phyloP scores from a whole-genome alignment of 1,139 yeast species.

The Geotrichum australiense region DNA sequence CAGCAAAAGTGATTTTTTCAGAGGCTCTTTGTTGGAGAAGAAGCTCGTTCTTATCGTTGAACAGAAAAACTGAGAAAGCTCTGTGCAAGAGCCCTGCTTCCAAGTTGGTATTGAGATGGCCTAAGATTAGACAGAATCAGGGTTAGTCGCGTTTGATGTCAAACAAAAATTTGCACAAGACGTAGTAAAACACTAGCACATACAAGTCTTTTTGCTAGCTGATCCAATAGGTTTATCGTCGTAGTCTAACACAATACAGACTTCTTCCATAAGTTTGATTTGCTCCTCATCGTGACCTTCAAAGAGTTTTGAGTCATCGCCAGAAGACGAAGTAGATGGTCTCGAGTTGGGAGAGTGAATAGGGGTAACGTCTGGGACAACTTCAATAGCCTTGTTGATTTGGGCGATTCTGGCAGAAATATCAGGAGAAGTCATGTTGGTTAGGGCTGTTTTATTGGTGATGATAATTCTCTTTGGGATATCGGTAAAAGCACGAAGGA shows the following conservation, averaged over 20 bases:
- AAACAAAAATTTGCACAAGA: no score
- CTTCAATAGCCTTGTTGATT: conserved; percentile 6
- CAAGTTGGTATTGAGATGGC: conserved; percentile 81
- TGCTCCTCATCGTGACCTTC: conserved; percentile 92
- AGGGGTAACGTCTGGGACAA: conserved; percentile 46
- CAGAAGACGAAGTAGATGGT: conserved; percentile 16
- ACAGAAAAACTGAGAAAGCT: conserved; percentile 90
- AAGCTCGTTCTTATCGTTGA: conserved; percentile 68
- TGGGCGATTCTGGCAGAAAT: conserved; percentile 5
- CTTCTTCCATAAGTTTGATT: conserved; percentile 90
- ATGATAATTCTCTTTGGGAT: neutral
- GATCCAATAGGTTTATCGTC: conserved; percentile 85
- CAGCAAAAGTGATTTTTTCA: conserved; percentile 93
- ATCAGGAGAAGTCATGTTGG: conserved; percentile 7
- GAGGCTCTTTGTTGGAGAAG: conserved; percentile 90
- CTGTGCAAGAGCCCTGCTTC: conserved; percentile 82
- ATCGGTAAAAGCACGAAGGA: neutral
- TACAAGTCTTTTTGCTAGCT: conserved; percentile 83
- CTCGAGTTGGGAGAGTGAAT: conserved; percentile 12
- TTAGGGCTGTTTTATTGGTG: neutral
- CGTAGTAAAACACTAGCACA: no score
- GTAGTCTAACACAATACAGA: conserved; percentile 88
- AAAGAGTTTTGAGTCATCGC: conserved; percentile 39
- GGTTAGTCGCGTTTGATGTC: neutral
- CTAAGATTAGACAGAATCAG: no score